Evolutionary conservation across 495 filamentous ascomycete species (phyloP), one percentile per base, ranked within the genome.

Genomic region (Tuber melanosporum): DNA sequence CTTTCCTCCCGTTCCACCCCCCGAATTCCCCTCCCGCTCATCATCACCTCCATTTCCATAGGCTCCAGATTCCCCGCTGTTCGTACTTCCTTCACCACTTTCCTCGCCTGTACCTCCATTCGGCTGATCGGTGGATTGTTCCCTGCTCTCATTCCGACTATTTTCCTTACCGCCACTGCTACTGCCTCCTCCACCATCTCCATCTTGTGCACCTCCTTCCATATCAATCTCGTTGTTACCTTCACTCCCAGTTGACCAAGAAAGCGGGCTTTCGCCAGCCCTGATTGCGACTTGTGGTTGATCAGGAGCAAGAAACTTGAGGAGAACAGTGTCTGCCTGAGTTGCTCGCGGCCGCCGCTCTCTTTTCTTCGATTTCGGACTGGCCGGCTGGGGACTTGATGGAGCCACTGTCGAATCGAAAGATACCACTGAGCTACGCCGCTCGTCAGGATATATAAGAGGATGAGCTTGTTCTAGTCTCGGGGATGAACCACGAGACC

Each of bases 281-380:
- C 71, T 79, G 6, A 77, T 73, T 70, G 88, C 85, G 57, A 88
- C 85, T 22, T 82, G 83, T 47, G 83, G 84, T 77, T 86, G 86
- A 75, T 88, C 85, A 75, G 84, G 85, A 81, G 85, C 87, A 72
- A 90, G 86, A 76, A 86, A 84, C 43, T 83, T 81, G 49, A 90
- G 84, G 78, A 90, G 82, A 72, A 89, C 86, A 69, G 85, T 87
- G 87, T 90, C 87, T 80, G 87, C 89, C 77, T 85, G 86, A 76
- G 81, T 80, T 70, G 81, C 15, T 19, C 62, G 78, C 62, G 57
- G 76, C 46, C 22, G 46, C 39, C 41, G 47, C 44, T 73, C 77
- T 44, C 36, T 41, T 74, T 42, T 71, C 19, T 47, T 72, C 76
- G 57, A 47, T 22, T 26, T 72, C 39, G 57, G 57, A 36, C 57